A percentile compares a stretch with the other conserved stretches of the same genome.
These are phyloP conservation scores for Ophiostoma triangulosporum DNA, from an alignment of 2,329 filamentous ascomycete species.

Conservation along the genomic window DNA sequence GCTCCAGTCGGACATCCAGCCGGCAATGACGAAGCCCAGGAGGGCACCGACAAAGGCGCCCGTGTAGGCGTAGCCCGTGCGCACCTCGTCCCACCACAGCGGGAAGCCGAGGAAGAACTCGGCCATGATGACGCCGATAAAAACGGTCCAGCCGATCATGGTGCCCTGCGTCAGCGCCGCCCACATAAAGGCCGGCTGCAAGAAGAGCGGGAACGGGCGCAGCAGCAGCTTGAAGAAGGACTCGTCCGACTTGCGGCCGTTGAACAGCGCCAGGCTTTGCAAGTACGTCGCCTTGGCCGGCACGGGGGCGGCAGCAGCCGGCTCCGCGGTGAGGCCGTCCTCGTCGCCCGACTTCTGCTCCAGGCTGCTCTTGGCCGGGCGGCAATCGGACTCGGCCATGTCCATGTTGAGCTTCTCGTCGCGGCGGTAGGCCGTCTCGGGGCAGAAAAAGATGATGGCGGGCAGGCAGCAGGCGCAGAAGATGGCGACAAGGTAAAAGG, in stretches of 20 bases:
- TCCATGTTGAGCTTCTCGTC: slow-evolving; percentile 58
- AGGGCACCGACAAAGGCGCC: slow-evolving; percentile 77
- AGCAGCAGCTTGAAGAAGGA: slow-evolving; percentile 49
- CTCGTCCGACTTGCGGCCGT: slow-evolving; percentile 70
- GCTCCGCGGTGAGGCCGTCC: slow-evolving; percentile 5
- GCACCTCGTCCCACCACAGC: slow-evolving; percentile 66
- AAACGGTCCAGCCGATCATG: slow-evolving; percentile 90
- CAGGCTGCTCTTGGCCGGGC: slow-evolving; percentile 9
- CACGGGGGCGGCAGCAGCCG: slow-evolving; percentile 5
- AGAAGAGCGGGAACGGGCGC: slow-evolving; percentile 70
- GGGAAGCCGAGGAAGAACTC: slow-evolving; percentile 70
- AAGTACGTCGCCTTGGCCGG: slow-evolving; percentile 39
- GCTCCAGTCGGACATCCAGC: slow-evolving; percentile 58
- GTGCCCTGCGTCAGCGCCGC: slow-evolving; percentile 67
- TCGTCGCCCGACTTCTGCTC: slow-evolving; percentile 5
- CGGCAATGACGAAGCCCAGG: slow-evolving; percentile 62
- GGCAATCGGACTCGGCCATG: slow-evolving; percentile 28
- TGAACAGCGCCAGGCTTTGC: slow-evolving; percentile 55
- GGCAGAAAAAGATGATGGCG: slow-evolving; percentile 62
- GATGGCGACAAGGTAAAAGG: slow-evolving; percentile 78
- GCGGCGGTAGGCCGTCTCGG: slow-evolving; percentile 69
- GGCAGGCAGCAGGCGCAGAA: slow-evolving; percentile 61
- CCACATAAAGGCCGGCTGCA: slow-evolving; percentile 80
- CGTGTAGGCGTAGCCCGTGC: slow-evolving; percentile 77
- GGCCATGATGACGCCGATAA: slow-evolving; percentile 75